Base-by-base conservation (phyloP, 805 yeast species). In the Yarrowia sp. region DNA sequence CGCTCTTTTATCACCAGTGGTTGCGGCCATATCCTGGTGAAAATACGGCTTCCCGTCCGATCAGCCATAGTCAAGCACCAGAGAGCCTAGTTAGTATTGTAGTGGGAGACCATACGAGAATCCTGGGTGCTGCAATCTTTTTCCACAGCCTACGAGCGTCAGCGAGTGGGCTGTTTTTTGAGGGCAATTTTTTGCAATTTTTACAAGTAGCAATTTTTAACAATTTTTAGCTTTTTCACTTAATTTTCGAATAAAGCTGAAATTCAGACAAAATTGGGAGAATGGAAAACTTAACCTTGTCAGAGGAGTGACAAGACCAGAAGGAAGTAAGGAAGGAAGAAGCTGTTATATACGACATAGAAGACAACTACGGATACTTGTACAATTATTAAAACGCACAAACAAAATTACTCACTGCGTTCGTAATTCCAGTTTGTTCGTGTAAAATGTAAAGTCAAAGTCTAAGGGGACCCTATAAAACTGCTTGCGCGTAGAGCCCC, bases 401-500 rank as follows among this genome's bases (percentile, higher is more conserved):
- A 24, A 24, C 30, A 24, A 24, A 24, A 24, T 24, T 24, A 24
- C 30, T 24, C 30, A 24, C 30, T 24, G 30, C 30, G 30, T 24
- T 24, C 30, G 30, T 24, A 24, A 24, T 24, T 24, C 30, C 30
- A 24, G 30, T 24, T 24, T 24, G 30, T 24, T 15, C 17, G 10
- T 15, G 7, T 52, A 39, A 33, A 6, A 58, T 58, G 64, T 58
- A 58, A 58, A 43, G 64, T 58, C 64, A 58, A 58, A 42, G 64
- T 58, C 64, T 58, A 58, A 58, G 64, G 64, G 64, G 19, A 36
- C 38, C 13, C 49, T 42, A 19, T 39, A 30, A 13, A 34, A 8
- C 8, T 42, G 64, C 64, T 58, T 58, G 50, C 64, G 64, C 64
- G 50, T 33, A 58, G 50, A 43, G 15, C 40, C 39, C 64, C 64